Evolutionary conservation across 2,329 filamentous ascomycete species (phyloP).

Genomic region (Sordariomycetes sp.): DNA sequence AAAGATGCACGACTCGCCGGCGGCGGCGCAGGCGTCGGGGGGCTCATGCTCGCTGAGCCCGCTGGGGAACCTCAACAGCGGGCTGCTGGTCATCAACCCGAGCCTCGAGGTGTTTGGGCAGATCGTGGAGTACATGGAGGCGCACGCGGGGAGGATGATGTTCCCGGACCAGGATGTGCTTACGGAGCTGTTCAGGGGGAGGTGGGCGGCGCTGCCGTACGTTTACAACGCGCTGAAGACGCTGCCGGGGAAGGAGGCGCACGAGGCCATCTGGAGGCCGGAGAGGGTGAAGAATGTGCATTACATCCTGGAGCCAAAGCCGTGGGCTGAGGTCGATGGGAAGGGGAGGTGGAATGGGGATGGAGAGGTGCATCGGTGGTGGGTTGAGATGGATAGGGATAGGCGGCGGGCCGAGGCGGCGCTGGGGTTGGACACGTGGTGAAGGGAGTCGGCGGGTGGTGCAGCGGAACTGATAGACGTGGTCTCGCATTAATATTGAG

Average conservation of each 20-base stretch:
- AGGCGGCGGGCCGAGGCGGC: constrained; percentile 21
- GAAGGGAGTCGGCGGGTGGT: background rate
- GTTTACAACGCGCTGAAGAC: constrained; percentile 52
- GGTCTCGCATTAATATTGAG: too few species aligned
- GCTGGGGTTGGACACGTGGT: background rate
- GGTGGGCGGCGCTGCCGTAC: constrained; percentile 47
- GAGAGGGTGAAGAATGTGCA: constrained; percentile 46
- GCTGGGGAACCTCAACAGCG: constrained; percentile 36
- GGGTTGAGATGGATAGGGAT: constrained; percentile 33
- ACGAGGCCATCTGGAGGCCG: constrained; percentile 43
- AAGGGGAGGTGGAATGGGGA: constrained; percentile 27
- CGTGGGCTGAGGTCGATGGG: constrained; percentile 39
- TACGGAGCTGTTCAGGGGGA: constrained; percentile 36
- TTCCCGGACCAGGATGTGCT: constrained; percentile 49
- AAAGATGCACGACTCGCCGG: constrained; percentile 32
- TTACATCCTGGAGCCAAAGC: constrained; percentile 48
- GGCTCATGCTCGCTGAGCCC: constrained; percentile 29
- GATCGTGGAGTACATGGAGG: constrained; percentile 36
- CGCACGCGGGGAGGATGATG: constrained; percentile 28
- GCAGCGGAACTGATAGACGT: too few species aligned
- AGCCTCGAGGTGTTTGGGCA: constrained; percentile 29
- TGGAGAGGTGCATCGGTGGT: constrained; percentile 41
- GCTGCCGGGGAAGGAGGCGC: constrained; percentile 36
- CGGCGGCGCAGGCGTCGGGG: constrained; percentile 28
- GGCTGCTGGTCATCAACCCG: constrained; percentile 43